Percentiles rank a stretch among this genome's conserved stretches.
Evolutionary conservation across 1,284 basidiomycete genomes (phyloP).

Genomic region (Porodaedalea pini): DNA sequence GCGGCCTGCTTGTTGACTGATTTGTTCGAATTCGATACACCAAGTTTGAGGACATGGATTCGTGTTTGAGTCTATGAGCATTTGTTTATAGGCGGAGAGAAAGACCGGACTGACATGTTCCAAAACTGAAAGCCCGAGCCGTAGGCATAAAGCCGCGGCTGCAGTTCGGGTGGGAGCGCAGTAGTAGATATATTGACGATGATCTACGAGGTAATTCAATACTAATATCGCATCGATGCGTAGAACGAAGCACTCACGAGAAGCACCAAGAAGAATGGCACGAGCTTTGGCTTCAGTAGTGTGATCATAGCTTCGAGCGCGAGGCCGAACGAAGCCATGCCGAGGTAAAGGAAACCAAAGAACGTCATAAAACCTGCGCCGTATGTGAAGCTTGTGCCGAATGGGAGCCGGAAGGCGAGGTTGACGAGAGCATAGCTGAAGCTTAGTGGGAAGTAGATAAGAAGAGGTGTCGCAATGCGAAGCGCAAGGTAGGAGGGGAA

Average conservation of each 20-base stretch:
- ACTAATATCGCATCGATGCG: background rate
- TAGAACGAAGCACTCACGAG: conserved; percentile 24
- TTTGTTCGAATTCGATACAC: background rate
- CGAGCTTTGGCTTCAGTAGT: conserved; percentile 30
- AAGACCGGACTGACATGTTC: conserved; percentile 23
- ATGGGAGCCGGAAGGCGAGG: conserved; percentile 41
- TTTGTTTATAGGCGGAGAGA: background rate
- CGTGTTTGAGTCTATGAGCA: background rate
- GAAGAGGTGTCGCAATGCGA: conserved; percentile 36
- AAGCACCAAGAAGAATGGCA: conserved; percentile 35
- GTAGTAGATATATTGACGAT: conserved; percentile 44
- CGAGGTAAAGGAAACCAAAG: conserved; percentile 36
- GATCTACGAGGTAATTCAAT: conserved; percentile 30
- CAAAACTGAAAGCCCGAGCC: conserved; percentile 45
- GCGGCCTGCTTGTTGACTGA: conserved; percentile 36
- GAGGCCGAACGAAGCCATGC: conserved; percentile 36
- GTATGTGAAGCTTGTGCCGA: conserved; percentile 35
- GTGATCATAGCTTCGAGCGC: conserved; percentile 41
- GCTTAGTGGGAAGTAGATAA: conserved; percentile 40
- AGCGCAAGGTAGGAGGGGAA: conserved; percentile 38
- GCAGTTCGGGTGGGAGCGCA: conserved; percentile 42
- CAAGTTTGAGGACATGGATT: background rate
- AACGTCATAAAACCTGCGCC: conserved; percentile 44
- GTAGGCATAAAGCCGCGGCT: conserved; percentile 39
- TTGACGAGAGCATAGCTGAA: conserved; percentile 44